phyloP scores from a whole-genome alignment of 345 rosid genomes.

The Melastoma malabathricum region DNA sequence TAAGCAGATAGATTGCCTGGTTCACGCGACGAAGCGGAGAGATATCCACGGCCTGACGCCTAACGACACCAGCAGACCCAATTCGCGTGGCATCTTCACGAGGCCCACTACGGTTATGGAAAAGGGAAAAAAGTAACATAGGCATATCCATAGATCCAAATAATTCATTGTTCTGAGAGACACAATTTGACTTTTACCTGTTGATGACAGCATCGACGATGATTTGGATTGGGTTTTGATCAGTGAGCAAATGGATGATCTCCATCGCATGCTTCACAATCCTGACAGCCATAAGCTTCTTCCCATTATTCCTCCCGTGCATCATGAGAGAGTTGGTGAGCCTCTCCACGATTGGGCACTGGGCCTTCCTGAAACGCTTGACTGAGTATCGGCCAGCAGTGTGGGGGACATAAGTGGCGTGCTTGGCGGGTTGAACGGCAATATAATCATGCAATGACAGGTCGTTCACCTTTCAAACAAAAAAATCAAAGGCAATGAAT shows the following conservation, averaged over 20 bases:
- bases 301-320: slow-evolving; percentile 90
- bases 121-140: too few species aligned
- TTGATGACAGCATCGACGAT: slow-evolving; percentile 81
- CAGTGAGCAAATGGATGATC: slow-evolving; percentile 72
- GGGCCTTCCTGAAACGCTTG: slow-evolving; percentile 94
- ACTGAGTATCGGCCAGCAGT: slow-evolving; percentile 92
- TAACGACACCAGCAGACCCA: slow-evolving; percentile 97
- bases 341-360: slow-evolving; percentile 91
- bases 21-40: slow-evolving; percentile 88
- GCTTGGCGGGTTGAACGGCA: slow-evolving; percentile 57
- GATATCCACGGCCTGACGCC: slow-evolving; percentile 97
- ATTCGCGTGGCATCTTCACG: slow-evolving; percentile 95
- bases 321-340: slow-evolving; percentile 92
- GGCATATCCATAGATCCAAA: too few species aligned
- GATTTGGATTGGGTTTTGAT: slow-evolving; percentile 78
- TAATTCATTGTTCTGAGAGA: too few species aligned
- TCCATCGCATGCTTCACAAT: slow-evolving; percentile 89
- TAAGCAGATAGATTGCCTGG: slow-evolving; percentile 72
- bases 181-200: too few species aligned
- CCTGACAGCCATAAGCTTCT: slow-evolving; percentile 81
- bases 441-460: slow-evolving; percentile 63
- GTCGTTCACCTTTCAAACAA: slow-evolving; percentile 76
- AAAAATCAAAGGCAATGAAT: too few species aligned
- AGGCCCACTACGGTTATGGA: slow-evolving; percentile 78
- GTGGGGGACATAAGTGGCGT: slow-evolving; percentile 85